Evolutionary conservation across 2,329 filamentous ascomycete species (phyloP).

Genomic region (Colletotrichum euphorbiae): DNA sequence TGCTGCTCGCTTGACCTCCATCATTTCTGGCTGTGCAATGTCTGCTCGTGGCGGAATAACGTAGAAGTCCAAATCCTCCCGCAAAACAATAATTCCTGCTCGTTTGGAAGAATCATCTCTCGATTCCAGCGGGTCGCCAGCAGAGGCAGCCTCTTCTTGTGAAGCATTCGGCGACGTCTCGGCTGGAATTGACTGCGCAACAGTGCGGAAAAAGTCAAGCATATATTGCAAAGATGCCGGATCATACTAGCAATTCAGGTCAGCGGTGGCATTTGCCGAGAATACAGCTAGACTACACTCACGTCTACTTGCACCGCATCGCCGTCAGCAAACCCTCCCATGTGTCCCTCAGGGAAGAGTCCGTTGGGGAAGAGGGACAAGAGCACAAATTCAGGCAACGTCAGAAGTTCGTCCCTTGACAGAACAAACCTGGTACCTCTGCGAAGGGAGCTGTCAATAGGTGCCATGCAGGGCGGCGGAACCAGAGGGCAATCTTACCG

Average conservation of each 20-base stretch:
- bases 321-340: constrained; percentile 91
- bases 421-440: constrained; percentile 95
- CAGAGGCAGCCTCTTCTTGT: constrained; percentile 70
- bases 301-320: constrained; percentile 98
- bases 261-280: neutral
- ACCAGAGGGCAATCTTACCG: constrained; percentile 68
- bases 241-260: constrained; percentile 80
- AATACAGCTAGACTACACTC: constrained; percentile 57
- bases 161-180: constrained; percentile 75
- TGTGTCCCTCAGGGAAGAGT: constrained; percentile 95
- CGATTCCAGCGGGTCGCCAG: constrained; percentile 77
- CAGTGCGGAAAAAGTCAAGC: constrained; percentile 97
- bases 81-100: constrained; percentile 95
- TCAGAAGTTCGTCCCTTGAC: constrained; percentile 93
- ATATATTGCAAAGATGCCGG: constrained; percentile 97
- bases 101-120: constrained; percentile 86
- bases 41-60: constrained; percentile 88
- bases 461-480: too few relatives aligned
- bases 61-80: constrained; percentile 98
- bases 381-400: constrained; percentile 95
- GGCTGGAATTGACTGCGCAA: constrained; percentile 93
- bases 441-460: constrained; percentile 43
- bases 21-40: constrained; percentile 91
- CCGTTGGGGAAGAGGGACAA: constrained; percentile 98
- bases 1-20: constrained; percentile 93